Evolutionary conservation across 2,329 filamentous ascomycete species (phyloP), one percentile per base, ranked within the genome.

Genomic region (Mycosphaerelloides madeirae): DNA sequence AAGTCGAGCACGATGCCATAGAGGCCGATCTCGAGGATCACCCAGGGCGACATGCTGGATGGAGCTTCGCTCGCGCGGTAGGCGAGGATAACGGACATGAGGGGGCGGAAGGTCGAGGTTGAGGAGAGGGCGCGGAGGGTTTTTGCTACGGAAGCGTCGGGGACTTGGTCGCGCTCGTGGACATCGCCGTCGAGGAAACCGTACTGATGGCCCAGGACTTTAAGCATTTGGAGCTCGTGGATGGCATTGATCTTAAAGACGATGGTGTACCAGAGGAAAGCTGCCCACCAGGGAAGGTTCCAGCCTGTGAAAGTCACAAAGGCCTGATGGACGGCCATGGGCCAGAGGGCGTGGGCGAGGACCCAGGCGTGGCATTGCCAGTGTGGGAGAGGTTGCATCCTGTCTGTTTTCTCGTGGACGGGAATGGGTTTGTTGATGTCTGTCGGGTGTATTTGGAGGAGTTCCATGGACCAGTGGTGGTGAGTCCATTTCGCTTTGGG

Each of bases 131-230:
- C 52, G 25, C 38, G 41, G 34, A 54, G 46, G n/a, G 50, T 49
- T 31, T 54, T 56, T 11, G 41, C 38, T 1, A 54, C 54, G 16
- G 43, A 44, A 13, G 43, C 45, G 37, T 73, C 68, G 0, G 70
- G 70, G 5, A 73, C 64, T 3, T 66, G 64, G 39, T 73, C 69
- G 13, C 70, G 65, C 14, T 59, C 64, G 48, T 72, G 69, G 29
- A 66, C 63, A 46, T 73, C 69, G 11, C 70, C 70, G 45, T 73
- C 70, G 1, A 73, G 59, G 43, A 68, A 72, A 4, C 70, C 70
- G 16, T 63, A 57, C 0, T 41, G 48, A 36, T 71, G 67, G 1
- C 66, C 68, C 1, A 72, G 46, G 3, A 59, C 58, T 6, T 68
- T 65, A 11, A 73, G 60, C 4, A 61, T 56, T 16, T 65, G 61